Conservation (phyloP, 306 rosid species). For the Vicia villosa region DNA sequence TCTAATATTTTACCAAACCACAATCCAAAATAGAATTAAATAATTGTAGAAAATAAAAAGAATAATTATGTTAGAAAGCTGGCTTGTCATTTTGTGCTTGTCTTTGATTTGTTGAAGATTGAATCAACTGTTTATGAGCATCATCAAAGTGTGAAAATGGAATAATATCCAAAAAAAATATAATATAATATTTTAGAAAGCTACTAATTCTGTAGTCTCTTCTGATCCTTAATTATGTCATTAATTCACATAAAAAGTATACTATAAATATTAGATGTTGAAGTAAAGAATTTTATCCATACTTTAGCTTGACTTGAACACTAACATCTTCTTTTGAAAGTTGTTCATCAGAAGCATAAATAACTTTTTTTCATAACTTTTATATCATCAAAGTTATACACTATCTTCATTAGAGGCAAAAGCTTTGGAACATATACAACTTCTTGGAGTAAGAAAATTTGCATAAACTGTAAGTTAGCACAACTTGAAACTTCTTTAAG, state of each 20-base stretch:
- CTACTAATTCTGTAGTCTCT: conserved; percentile 49
- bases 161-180: conserved; percentile 36
- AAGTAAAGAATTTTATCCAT: conserved; percentile 33
- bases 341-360: conserved; percentile 29
- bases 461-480: conserved; percentile 35
- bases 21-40: conserved; percentile 43
- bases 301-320: conserved; percentile 44
- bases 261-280: conserved; percentile 29
- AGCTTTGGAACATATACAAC: conserved; percentile 52
- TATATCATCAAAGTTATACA: conserved; percentile 28
- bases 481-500: conserved; percentile 37
- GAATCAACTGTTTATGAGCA: conserved; percentile 40
- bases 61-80: conserved; percentile 54
- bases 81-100: conserved; percentile 64
- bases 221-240: conserved; percentile 60
- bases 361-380: conserved; percentile 23
- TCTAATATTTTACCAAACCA: conserved; percentile 33
- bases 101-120: conserved; percentile 50
- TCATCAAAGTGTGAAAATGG: conserved; percentile 46
- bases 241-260: conserved; percentile 34
- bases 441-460: conserved; percentile 42
- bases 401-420: conserved; percentile 43
- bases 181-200: conserved; percentile 29
- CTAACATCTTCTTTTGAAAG: conserved; percentile 37
- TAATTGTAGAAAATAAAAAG: conserved; percentile 24